A percentile compares a stretch with the other conserved stretches of the same genome.
phyloP scores from a whole-genome alignment of 1,139 yeast genomes.

The Keqinozyma sinolaborantium region DNA sequence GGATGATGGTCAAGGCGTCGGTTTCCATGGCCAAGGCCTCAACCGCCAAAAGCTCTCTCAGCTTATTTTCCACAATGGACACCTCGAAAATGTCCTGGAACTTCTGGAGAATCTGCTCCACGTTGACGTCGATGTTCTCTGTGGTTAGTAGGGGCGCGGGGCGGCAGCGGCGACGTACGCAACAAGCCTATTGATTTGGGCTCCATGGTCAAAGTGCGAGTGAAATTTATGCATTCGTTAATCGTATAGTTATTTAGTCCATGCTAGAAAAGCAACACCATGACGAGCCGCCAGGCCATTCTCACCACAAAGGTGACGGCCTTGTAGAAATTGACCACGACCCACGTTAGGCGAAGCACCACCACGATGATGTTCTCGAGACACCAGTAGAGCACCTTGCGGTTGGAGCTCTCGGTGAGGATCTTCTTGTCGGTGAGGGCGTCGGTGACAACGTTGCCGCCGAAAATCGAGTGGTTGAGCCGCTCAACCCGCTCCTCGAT shows the following conservation, averaged over 20 bases:
- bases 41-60: conserved; percentile 49
- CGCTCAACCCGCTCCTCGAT: conserved; percentile 68
- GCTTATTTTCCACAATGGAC: conserved; percentile 40
- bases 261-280: conserved; percentile 21
- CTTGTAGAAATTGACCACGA: conserved; percentile 56
- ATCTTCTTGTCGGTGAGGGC: conserved; percentile 16
- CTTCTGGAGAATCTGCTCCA: conserved; percentile 41
- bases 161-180: no score
- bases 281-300: conserved; percentile 35
- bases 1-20: conserved; percentile 47
- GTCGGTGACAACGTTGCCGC: conserved; percentile 21
- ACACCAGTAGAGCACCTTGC: conserved; percentile 35
- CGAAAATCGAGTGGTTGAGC: conserved; percentile 36
- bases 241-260: conserved; percentile 3
- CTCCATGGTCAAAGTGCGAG: conserved; percentile 23
- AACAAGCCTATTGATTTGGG: conserved; percentile 42
- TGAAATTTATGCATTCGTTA: conserved; percentile 2
- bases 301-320: conserved; percentile 28
- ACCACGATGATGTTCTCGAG: conserved; percentile 54
- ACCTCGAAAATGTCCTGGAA: conserved; percentile 45
- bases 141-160: conserved; percentile 16
- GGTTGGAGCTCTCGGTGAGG: conserved; percentile 23
- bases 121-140: conserved; percentile 39
- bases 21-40: conserved; percentile 56
- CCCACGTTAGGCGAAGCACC: conserved; percentile 67